phyloP scores from a whole-genome alignment of 2,329 filamentous ascomycete species.

The Penicillium occitanis region DNA sequence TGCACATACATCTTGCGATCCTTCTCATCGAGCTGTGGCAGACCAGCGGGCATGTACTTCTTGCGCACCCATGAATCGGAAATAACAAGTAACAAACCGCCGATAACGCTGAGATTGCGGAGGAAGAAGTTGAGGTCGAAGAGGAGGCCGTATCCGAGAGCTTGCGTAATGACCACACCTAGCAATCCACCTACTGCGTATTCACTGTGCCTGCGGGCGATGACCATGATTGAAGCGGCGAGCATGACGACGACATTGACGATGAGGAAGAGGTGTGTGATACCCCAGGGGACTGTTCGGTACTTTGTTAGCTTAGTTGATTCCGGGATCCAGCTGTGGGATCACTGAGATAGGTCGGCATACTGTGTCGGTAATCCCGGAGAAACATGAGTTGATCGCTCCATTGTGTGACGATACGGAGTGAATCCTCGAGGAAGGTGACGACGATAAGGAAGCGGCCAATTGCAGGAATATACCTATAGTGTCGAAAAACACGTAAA shows the following conservation, averaged over 20 bases:
- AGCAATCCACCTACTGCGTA: constrained; percentile 89
- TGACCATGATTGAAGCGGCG: constrained; percentile 78
- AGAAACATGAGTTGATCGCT: constrained; percentile 90
- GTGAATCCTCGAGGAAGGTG: constrained; percentile 93
- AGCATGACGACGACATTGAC: constrained; percentile 87
- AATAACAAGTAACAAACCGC: constrained; percentile 94
- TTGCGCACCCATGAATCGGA: constrained; percentile 98
- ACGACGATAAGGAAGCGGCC: constrained; percentile 97
- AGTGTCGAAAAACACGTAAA: constrained; percentile 25
- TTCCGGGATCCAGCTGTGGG: constrained; percentile 2
- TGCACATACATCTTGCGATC: constrained; percentile 99
- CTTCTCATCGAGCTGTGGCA: constrained; percentile 95
- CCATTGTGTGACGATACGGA: constrained; percentile 98
- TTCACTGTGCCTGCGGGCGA: constrained; percentile 87
- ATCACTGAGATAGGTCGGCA: constrained; percentile 36
- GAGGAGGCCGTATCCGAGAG: constrained; percentile 93
- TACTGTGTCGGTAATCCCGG: constrained; percentile 90
- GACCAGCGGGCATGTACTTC: constrained; percentile 90
- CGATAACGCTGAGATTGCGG: constrained; percentile 95
- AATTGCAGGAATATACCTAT: constrained; percentile 92
- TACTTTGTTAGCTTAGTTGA: neutral
- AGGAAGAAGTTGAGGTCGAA: constrained; percentile 99
- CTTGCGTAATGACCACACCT: constrained; percentile 86
- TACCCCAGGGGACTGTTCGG: constrained; percentile 71
- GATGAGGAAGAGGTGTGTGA: constrained; percentile 92